Percentiles rank a stretch among this genome's conserved stretches.
phyloP scores from a whole-genome alignment of 495 filamentous ascomycete species.

The Filosporella fistucella region DNA sequence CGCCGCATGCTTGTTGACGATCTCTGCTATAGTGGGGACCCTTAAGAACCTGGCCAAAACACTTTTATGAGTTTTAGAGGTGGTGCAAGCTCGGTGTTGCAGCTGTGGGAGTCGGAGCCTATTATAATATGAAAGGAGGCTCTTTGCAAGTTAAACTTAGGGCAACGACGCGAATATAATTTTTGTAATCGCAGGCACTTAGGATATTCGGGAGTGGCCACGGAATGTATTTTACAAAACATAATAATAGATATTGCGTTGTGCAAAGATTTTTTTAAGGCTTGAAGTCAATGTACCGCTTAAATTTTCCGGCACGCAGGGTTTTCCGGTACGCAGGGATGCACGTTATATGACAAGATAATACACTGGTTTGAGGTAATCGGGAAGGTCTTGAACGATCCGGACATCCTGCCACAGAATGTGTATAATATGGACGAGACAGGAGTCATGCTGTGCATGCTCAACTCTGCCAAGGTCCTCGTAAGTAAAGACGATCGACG shows the following conservation, averaged over 20 bases:
- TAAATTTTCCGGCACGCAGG: neutral
- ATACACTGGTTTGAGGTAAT: slow-evolving; percentile 32
- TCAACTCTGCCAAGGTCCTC: slow-evolving; percentile 32
- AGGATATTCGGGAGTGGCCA: neutral
- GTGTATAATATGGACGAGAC: slow-evolving; percentile 32
- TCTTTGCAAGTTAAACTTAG: neutral
- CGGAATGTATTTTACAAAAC: neutral
- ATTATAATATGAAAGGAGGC: neutral
- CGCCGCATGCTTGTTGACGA: neutral
- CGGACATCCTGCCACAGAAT: slow-evolving; percentile 24
- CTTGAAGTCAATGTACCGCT: neutral
- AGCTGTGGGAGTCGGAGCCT: neutral
- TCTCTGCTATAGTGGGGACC: neutral
- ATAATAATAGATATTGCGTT: slow-evolving; percentile 4
- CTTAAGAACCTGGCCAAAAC: neutral
- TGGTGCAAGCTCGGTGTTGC: neutral
- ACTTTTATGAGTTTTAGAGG: neutral
- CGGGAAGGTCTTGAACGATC: slow-evolving; percentile 23
- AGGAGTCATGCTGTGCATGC: slow-evolving; percentile 31
- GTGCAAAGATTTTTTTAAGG: slow-evolving; percentile 8
- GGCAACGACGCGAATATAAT: neutral
- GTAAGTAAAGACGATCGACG: slow-evolving; percentile 27
- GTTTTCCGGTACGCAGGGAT: slow-evolving; percentile 1
- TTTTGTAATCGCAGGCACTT: neutral
- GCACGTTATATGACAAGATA: slow-evolving; percentile 28